These are phyloP conservation scores for Monilinia fructicola DNA, from an alignment of 2,329 filamentous ascomycete species.

Conservation along the genomic window DNA sequence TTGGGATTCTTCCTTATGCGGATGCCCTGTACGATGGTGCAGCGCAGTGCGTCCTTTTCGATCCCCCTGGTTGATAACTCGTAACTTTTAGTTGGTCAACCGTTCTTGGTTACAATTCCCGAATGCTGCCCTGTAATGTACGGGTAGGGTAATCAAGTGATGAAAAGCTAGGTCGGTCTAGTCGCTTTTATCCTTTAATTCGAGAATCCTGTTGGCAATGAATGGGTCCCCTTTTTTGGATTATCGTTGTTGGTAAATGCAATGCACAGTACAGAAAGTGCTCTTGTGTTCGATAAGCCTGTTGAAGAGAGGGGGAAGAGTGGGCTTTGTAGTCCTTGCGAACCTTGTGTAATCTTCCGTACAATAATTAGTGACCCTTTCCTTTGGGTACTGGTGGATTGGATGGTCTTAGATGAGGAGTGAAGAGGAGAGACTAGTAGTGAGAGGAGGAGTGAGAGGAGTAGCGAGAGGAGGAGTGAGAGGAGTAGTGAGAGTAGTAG, in stretches of 20 bases:
- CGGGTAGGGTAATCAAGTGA: too few species aligned
- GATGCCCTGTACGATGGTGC: constrained; percentile 18
- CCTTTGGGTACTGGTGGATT: background rate
- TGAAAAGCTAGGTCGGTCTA: constrained; percentile 1
- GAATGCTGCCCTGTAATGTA: constrained; percentile 11
- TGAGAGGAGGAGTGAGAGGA: too few species aligned
- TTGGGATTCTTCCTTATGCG: constrained; percentile 15
- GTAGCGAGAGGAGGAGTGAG: too few species aligned
- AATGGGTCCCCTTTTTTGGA: constrained; percentile 7
- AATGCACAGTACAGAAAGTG: constrained; percentile 4
- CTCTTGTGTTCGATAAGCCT: constrained; percentile 20
- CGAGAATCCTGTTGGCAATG: constrained; percentile 1
- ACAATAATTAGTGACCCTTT: constrained; percentile 6
- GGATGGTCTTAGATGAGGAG: too few species aligned
- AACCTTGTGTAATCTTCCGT: background rate
- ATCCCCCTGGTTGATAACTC: constrained; percentile 8
- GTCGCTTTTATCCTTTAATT: background rate
- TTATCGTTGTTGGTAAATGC: constrained; percentile 20
- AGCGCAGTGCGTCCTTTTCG: constrained; percentile 9
- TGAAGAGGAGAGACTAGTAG: too few species aligned
- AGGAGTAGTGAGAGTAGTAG: too few species aligned
- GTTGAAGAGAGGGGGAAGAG: background rate
- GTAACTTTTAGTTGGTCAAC: constrained; percentile 3
- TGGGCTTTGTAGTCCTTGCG: constrained; percentile 21
- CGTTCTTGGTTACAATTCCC: constrained; percentile 11